These are phyloP conservation scores for Verruconis gallopava DNA, from an alignment of 2,329 filamentous ascomycete species.

Conservation along the genomic window DNA sequence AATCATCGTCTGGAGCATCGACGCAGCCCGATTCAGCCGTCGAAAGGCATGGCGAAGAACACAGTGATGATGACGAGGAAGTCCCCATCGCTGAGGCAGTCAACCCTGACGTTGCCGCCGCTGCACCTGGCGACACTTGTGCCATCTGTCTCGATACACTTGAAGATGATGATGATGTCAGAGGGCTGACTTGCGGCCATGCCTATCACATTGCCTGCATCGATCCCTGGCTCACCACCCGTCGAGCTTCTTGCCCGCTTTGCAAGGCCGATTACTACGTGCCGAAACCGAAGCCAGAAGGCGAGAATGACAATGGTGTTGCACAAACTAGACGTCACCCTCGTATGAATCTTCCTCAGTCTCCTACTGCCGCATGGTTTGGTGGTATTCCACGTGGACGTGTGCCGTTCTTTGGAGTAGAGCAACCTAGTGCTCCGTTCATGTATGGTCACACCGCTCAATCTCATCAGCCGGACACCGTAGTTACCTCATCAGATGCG, in stretches of 20 bases:
- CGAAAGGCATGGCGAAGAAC: too few relatives aligned
- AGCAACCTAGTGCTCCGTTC: neutral
- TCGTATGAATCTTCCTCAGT: conserved; percentile 8
- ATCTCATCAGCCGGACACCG: neutral
- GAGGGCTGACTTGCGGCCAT: conserved; percentile 90
- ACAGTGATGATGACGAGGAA: conserved; percentile 61
- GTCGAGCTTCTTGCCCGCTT: conserved; percentile 87
- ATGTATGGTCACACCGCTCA: neutral
- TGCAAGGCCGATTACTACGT: conserved; percentile 98
- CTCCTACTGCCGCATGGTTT: conserved; percentile 8
- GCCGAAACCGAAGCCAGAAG: conserved; percentile 69
- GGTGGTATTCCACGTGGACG: conserved; percentile 2
- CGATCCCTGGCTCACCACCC: conserved; percentile 90
- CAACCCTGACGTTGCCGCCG: conserved; percentile 68
- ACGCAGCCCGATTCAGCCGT: conserved; percentile 26
- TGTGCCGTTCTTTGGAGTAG: neutral
- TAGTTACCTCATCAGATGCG: neutral
- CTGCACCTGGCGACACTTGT: conserved; percentile 78
- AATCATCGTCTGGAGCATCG: neutral
- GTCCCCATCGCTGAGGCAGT: conserved; percentile 71
- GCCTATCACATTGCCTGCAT: conserved; percentile 94
- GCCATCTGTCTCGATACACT: conserved; percentile 92
- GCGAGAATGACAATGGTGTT: conserved; percentile 12
- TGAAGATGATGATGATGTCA: conserved; percentile 90
- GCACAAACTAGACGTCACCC: neutral